Evolutionary conservation across 805 yeast genomes (phyloP).

Genomic region (Nakazawaea laoshanensis): DNA sequence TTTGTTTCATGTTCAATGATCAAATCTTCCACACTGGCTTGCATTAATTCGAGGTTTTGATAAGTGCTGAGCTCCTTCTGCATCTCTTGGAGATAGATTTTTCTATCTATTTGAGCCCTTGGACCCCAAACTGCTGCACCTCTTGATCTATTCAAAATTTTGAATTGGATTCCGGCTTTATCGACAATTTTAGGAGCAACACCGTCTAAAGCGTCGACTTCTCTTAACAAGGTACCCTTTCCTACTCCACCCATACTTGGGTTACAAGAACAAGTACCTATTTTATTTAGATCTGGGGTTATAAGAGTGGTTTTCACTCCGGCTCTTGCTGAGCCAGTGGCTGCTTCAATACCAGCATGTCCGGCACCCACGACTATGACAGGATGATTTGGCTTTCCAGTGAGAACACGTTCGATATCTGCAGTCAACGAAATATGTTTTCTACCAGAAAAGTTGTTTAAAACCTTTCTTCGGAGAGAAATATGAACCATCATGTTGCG

Average conservation of each 20-base stretch:
- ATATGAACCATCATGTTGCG: neutral
- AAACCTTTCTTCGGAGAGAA: too few relatives aligned
- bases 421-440: conserved; percentile 26
- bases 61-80: conserved; percentile 52
- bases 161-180: conserved; percentile 86
- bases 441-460: too few relatives aligned
- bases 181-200: conserved; percentile 83
- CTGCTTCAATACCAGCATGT: conserved; percentile 98
- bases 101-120: conserved; percentile 89
- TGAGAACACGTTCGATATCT: conserved; percentile 24
- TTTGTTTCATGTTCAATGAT: conserved; percentile 40
- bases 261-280: conserved; percentile 94
- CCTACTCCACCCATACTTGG: conserved; percentile 99
- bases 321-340: conserved; percentile 82
- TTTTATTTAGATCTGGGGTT: conserved; percentile 66
- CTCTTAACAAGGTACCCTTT: conserved; percentile 85
- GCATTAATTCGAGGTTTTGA: conserved; percentile 47
- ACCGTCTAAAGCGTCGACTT: conserved; percentile 96
- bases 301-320: conserved; percentile 66
- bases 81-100: conserved; percentile 73
- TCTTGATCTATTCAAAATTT: conserved; percentile 73
- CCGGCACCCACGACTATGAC: conserved; percentile 96
- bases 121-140: conserved; percentile 99
- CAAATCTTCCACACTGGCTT: conserved; percentile 81
- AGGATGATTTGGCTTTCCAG: conserved; percentile 32